Percentiles rank a stretch among this genome's conserved stretches.
phyloP scores from a whole-genome alignment of 208 protist genomes.

The Angomonas ambiguus region DNA sequence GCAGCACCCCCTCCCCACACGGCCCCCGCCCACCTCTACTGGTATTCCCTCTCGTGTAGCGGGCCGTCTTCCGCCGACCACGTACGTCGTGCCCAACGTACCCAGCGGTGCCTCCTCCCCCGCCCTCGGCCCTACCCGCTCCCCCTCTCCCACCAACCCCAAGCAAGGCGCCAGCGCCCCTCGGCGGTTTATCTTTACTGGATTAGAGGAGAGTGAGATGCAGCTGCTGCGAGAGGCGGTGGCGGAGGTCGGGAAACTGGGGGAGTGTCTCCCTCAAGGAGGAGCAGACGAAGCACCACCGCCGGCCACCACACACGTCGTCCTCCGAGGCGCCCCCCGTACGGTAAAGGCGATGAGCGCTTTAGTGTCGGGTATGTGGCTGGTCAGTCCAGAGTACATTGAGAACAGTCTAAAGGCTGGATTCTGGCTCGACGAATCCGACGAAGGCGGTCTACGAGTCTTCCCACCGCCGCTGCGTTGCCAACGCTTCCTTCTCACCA shows the following conservation, averaged over 20 bases:
- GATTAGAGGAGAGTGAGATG: conserved; percentile 52
- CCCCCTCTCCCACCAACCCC: conserved; percentile 78
- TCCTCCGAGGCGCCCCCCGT: conserved; percentile 68
- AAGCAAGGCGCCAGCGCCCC: conserved; percentile 48
- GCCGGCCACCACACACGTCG: conserved; percentile 58
- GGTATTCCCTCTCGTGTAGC: conserved; percentile 12
- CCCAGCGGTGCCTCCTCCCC: conserved; percentile 54
- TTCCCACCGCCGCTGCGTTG: conserved; percentile 68
- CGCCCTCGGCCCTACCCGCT: conserved; percentile 61
- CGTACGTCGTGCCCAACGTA: conserved; percentile 15
- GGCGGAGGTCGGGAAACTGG: conserved; percentile 39
- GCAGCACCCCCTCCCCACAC: conserved; percentile 7
- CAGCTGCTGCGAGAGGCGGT: conserved; percentile 36
- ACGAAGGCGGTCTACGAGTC: conserved; percentile 61
- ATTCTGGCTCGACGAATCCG: conserved; percentile 79
- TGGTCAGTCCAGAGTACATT: conserved; percentile 76
- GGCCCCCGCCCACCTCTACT: too few relatives aligned
- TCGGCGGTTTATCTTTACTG: conserved; percentile 74
- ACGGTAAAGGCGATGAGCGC: conserved; percentile 83
- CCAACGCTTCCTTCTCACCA: conserved; percentile 68
- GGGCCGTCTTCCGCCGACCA: conserved; percentile 17
- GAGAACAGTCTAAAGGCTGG: conserved; percentile 48
- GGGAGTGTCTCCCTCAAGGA: conserved; percentile 31
- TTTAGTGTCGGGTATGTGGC: conserved; percentile 69
- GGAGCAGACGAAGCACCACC: conserved; percentile 62